Percentiles rank a stretch among this genome's conserved stretches.
Evolutionary conservation across 305 asterid species (phyloP).

Genomic region (Fraxinus paxiana): DNA sequence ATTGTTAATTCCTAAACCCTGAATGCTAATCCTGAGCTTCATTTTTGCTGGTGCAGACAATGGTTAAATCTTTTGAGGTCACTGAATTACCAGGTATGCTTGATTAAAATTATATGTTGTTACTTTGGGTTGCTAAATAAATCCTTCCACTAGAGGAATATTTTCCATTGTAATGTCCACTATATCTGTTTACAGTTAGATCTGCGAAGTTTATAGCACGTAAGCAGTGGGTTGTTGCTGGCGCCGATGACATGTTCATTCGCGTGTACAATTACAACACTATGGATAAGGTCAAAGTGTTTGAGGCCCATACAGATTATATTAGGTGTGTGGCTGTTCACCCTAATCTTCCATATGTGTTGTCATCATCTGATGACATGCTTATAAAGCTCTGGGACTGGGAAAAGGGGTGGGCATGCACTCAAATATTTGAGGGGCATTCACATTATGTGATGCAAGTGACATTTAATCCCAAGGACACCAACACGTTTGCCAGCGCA

Average conservation of each 20-base stretch:
- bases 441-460: slow-evolving; percentile 71
- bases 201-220: slow-evolving; percentile 63
- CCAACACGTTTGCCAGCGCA: slow-evolving; percentile 66
- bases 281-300: slow-evolving; percentile 53
- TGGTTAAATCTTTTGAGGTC: slow-evolving; percentile 88
- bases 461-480: slow-evolving; percentile 62
- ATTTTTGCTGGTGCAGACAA: slow-evolving; percentile 58
- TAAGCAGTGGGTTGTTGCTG: slow-evolving; percentile 58
- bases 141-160: not conserved
- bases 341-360: slow-evolving; percentile 60
- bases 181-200: slow-evolving; percentile 43
- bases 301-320: slow-evolving; percentile 64
- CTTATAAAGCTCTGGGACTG: slow-evolving; percentile 69
- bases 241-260: slow-evolving; percentile 62
- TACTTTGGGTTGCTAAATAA: slow-evolving; percentile 20
- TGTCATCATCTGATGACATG: slow-evolving; percentile 66
- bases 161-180: slow-evolving; percentile 20
- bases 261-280: slow-evolving; percentile 64
- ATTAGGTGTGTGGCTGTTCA: slow-evolving; percentile 68
- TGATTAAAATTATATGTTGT: slow-evolving; percentile 18
- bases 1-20: slow-evolving; percentile 8
- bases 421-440: slow-evolving; percentile 68
- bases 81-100: slow-evolving; percentile 87
- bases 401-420: slow-evolving; percentile 61
- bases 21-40: slow-evolving; percentile 12